These are phyloP conservation scores for Scedosporium boydii DNA, from an alignment of 2,329 filamentous ascomycete species.

Conservation along the genomic window DNA sequence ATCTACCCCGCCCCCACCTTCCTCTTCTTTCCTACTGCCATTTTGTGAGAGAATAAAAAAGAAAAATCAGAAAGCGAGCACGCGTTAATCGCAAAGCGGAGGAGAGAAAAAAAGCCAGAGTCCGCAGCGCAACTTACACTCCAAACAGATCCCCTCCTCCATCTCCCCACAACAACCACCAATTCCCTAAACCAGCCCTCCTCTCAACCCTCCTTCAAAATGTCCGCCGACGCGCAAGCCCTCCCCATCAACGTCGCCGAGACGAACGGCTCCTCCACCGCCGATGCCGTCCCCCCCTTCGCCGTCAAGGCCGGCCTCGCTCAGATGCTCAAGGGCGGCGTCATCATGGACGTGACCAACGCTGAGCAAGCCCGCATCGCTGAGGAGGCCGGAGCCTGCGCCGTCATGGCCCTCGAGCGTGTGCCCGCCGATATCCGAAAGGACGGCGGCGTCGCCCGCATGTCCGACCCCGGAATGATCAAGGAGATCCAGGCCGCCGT, in stretches of 20 bases:
- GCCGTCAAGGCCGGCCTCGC: slow-evolving; percentile 91
- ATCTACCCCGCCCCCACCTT: slow-evolving; percentile 7
- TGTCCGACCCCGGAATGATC: slow-evolving; percentile 94
- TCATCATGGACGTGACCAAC: slow-evolving; percentile 98
- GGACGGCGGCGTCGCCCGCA: slow-evolving; percentile 88
- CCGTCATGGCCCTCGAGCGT: slow-evolving; percentile 97
- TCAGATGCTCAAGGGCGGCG: slow-evolving; percentile 97
- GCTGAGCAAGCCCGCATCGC: slow-evolving; percentile 92
- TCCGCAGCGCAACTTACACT: not conserved
- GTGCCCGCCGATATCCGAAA: slow-evolving; percentile 92
- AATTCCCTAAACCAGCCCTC: not conserved
- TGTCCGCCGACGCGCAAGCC: not conserved
- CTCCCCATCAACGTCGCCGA: slow-evolving; percentile 2
- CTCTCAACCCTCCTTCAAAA: not conserved
- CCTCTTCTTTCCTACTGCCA: not conserved
- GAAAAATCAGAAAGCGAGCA: not conserved
- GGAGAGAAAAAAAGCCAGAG: not conserved
- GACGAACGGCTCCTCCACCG: slow-evolving; percentile 11
- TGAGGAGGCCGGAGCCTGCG: slow-evolving; percentile 89
- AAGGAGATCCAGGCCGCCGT: slow-evolving; percentile 90
- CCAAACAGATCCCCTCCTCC: not conserved
- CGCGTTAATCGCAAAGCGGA: not conserved
- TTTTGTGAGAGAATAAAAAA: not conserved
- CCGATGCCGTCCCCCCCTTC: slow-evolving; percentile 43
- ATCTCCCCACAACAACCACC: not conserved